These are phyloP conservation scores for Aegilops sharonensis DNA, from an alignment of 176 grass and related monocot species.

Conservation along the genomic window DNA sequence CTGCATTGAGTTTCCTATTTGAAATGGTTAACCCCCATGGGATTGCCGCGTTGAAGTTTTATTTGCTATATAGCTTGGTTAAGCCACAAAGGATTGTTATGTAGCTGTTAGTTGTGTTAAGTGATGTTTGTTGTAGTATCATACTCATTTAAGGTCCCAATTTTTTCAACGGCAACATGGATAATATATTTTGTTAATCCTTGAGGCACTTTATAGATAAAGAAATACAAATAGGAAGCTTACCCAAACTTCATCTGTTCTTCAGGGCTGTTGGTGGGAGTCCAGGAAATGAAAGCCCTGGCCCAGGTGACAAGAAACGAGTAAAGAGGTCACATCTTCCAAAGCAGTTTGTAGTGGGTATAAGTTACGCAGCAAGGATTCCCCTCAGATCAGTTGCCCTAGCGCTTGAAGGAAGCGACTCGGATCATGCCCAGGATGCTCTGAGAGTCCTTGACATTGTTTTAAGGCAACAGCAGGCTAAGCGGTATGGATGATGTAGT, in stretches of 20 bases:
- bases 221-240: constrained; percentile 1
- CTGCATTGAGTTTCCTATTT: not conserved
- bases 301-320: constrained; percentile 59
- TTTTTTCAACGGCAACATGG: not conserved
- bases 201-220: constrained; percentile 3
- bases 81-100: constrained; percentile 5
- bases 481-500: constrained; percentile 40
- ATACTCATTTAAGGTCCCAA: constrained; percentile 12
- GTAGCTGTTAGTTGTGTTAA: not conserved
- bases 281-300: constrained; percentile 51
- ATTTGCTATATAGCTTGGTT: not conserved
- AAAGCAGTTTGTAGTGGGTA: constrained; percentile 57
- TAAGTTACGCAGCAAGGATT: constrained; percentile 73
- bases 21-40: not conserved
- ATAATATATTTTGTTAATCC: constrained; percentile 8
- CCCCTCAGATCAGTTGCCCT: constrained; percentile 66
- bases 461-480: constrained; percentile 92
- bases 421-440: constrained; percentile 67
- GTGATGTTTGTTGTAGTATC: not conserved
- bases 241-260: constrained; percentile 26
- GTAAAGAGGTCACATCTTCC: constrained; percentile 55
- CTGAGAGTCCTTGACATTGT: constrained; percentile 81
- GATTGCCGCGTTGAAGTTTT: not conserved
- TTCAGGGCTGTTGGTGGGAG: constrained; percentile 50
- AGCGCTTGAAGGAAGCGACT: constrained; percentile 56